Base-by-base conservation (phyloP, 495 filamentous ascomycete species). In the Penicillium longicatenatum region DNA sequence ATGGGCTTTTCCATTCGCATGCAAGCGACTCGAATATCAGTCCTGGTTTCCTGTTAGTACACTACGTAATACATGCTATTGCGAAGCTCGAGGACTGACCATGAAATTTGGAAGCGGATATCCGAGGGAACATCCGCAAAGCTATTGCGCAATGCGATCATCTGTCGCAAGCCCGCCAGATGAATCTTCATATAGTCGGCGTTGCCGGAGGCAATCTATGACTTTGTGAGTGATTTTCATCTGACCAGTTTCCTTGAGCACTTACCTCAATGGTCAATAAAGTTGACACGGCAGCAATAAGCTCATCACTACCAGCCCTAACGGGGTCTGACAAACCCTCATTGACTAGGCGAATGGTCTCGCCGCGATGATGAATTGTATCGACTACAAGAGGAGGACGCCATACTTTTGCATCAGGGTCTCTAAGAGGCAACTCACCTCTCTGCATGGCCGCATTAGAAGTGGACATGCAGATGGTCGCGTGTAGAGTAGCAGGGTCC, bases 131-230 rank as follows among this genome's bases (percentile, higher is more conserved):
- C 75, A 29, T 79, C 75, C 11, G 73, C 68, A 41, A 79, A 76
- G 42, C 64, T 75, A 26, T 74, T 71, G 49, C 77, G 64, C 55
- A 79, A 59, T n/a, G 67, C 65, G 20, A 79, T 72, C 74, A 79
- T 79, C 62, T 78, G 75, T 42, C 75, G 66, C 51, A 79, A 42
- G 0, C 77, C 77, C n/a, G 75, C 75, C 10, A 79, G 59, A 45
- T 79, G 77, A n/a, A 78, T 75, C 50, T 76, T 76, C 17, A 79
- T 52, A 63, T 77, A 77, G 53, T 79, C 74, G 9, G 74, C 68
- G 39, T 77, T 76, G 4, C 77, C 75, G 6, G 74, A 76, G 14
- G 74, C 74, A 35, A 78, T 77, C 77, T 79, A 39, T 22, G 16
- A 21, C 19, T 21, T 26, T 24, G 60, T 72, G 21, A 72, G 63